Evolutionary conservation across 148 eudicot genomes (phyloP).

Genomic region (Camellia japonica): DNA sequence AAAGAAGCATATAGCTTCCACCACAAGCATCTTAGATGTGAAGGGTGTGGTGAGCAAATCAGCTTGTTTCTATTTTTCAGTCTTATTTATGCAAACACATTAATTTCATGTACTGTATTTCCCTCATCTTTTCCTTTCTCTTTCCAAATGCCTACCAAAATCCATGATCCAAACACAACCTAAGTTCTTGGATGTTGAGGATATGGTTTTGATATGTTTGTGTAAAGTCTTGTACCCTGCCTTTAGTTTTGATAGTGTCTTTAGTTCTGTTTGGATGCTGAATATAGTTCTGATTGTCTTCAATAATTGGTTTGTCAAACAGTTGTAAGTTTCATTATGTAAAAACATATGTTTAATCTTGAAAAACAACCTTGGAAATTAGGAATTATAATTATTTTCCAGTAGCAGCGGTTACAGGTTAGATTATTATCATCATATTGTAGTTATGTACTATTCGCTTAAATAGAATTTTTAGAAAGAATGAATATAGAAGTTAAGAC

Average conservation of each 20-base stretch:
- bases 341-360: not conserved
- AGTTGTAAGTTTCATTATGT: not conserved
- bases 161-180: no score
- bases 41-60: conserved; percentile 40
- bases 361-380: not conserved
- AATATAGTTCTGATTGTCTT: not conserved
- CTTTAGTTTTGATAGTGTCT: not conserved
- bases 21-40: conserved; percentile 53
- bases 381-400: not conserved
- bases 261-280: no score
- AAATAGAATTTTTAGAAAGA: not conserved
- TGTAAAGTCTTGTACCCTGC: not conserved
- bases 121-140: no score
- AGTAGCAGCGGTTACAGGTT: not conserved
- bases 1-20: conserved; percentile 49
- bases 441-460: not conserved
- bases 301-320: not conserved
- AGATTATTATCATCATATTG: not conserved
- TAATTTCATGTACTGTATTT: not conserved
- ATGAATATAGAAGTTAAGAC: not conserved
- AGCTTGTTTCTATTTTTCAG: not conserved
- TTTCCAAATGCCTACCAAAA: no score
- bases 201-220: not conserved
- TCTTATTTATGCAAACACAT: not conserved
- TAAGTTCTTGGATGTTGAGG: not conserved